Base-by-base conservation (phyloP, 805 yeast genomes). In the Clavispora fructus region DNA sequence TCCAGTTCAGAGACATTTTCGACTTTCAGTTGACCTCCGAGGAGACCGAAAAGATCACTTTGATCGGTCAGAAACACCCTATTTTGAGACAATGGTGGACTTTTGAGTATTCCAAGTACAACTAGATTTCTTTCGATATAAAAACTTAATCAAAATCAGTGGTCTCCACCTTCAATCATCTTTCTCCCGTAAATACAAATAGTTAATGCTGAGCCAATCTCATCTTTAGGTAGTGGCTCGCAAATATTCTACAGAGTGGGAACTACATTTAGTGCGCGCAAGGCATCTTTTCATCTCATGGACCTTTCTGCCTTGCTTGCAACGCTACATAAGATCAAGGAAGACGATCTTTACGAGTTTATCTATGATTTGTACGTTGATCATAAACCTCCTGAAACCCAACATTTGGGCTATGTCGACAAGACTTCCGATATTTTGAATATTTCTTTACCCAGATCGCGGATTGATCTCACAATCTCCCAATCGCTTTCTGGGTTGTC, bases 21-120 rank as follows among this genome's bases (percentile, higher is more conserved):
- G 73, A 71, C 30, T 83, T 87, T 52, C 65, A 74, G 51, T 65
- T 87, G 47, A 64, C 71, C 4, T 54, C 63, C 1, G 79, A 66
- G 1, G 94, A 86, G 41, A 52, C 63, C 8, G 50, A 55, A 26
- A 23, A 49, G 45, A 63, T 68, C 39, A 49, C 48, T 13, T 45
- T 40, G 19, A 28, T 53, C 17, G 58, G 58, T n/a, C 32, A 40
- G 33, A 45, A 41, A 16, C 52, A 43, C 38, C 48, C 51, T 17
- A 42, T 51, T 31, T 49, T 61, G 44, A 60, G 69, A 54, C 63
- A 60, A 43, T 66, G 46, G 50, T 63, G 62, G 62, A 41, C 31
- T 13, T 42, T 50, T 5, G 54, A 52, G 41, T 57, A 46, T 48
- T 16, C 39, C 39, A 52, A 52, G 45, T 54, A 45, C 42, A 51